Evolutionary conservation across 176 grass and related monocot species (phyloP).

Genomic region (Secale cereale): DNA sequence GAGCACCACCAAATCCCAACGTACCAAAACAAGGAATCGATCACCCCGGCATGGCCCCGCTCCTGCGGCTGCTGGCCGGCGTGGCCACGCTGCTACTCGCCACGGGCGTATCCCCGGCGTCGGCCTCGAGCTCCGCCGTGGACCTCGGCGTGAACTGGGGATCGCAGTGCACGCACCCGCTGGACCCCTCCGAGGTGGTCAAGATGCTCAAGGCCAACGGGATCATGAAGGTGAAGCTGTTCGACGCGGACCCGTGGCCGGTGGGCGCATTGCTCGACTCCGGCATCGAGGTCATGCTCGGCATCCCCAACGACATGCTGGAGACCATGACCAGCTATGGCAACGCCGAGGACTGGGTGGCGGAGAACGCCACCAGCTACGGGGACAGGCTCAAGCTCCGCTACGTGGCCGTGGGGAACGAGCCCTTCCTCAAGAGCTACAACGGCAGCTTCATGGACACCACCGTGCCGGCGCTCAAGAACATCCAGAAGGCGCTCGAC

Average conservation of each 20-base stretch:
- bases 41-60: slow-evolving; percentile 21
- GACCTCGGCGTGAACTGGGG: slow-evolving; percentile 82
- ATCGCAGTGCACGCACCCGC: slow-evolving; percentile 63
- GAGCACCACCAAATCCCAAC: background rate
- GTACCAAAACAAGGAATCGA: background rate
- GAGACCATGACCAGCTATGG: slow-evolving; percentile 55
- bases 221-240: slow-evolving; percentile 65
- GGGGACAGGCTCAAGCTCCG: slow-evolving; percentile 52
- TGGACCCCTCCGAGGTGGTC: slow-evolving; percentile 40
- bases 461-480: slow-evolving; percentile 67
- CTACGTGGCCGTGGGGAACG: slow-evolving; percentile 83
- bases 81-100: slow-evolving; percentile 31
- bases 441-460: slow-evolving; percentile 64
- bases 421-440: slow-evolving; percentile 75
- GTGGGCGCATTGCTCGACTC: slow-evolving; percentile 53
- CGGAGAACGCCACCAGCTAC: slow-evolving; percentile 69
- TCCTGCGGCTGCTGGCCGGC: slow-evolving; percentile 31
- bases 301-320: slow-evolving; percentile 73
- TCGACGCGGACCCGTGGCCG: slow-evolving; percentile 70
- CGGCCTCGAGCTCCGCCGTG: background rate
- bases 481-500: slow-evolving; percentile 78
- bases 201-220: slow-evolving; percentile 74
- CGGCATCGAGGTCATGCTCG: slow-evolving; percentile 78
- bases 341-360: slow-evolving; percentile 62
- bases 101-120: background rate